Evolutionary conservation across 352 stramenopile genomes (phyloP).

Genomic region (Phytophthora agathidicida): DNA sequence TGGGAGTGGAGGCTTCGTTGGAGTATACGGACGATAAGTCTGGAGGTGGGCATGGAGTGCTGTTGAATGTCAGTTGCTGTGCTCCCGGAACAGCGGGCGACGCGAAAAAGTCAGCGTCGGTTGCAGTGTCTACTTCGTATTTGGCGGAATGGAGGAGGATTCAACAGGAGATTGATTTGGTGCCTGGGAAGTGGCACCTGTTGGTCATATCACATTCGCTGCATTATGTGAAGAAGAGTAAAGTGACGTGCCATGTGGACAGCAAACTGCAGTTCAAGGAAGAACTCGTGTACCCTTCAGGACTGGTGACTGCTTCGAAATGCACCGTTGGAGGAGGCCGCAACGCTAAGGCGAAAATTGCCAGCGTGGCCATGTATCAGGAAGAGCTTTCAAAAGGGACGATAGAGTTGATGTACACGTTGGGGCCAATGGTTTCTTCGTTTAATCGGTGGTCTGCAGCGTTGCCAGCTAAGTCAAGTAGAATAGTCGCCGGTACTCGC

Average conservation of each 20-base stretch:
- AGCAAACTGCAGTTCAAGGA: conserved; percentile 65
- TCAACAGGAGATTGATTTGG: conserved; percentile 45
- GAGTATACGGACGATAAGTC: conserved; percentile 46
- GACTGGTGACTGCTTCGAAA: conserved; percentile 76
- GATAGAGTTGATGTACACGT: conserved; percentile 61
- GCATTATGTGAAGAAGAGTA: conserved; percentile 89
- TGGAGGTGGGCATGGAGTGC: conserved; percentile 23
- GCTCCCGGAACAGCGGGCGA: conserved; percentile 34
- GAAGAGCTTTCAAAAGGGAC: conserved; percentile 65
- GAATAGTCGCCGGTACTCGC: conserved; percentile 56
- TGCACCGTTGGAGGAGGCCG: conserved; percentile 67
- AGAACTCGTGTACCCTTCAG: conserved; percentile 80
- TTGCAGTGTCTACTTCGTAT: conserved; percentile 35
- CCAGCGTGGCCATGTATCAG: conserved; percentile 82
- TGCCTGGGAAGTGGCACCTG: conserved; percentile 67
- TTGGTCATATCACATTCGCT: conserved; percentile 78
- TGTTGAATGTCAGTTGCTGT: conserved; percentile 65
- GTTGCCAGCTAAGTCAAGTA: conserved; percentile 26
- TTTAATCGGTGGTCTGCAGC: conserved; percentile 61
- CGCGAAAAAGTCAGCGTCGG: conserved; percentile 33
- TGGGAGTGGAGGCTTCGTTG: conserved; percentile 77
- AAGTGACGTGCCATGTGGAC: conserved; percentile 78
- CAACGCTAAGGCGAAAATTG: conserved; percentile 46
- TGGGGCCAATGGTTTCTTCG: conserved; percentile 63
- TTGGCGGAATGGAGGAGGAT: conserved; percentile 67